Evolutionary conservation across 73 alveolate species (phyloP).

Genomic region (Stentor roeselii): DNA sequence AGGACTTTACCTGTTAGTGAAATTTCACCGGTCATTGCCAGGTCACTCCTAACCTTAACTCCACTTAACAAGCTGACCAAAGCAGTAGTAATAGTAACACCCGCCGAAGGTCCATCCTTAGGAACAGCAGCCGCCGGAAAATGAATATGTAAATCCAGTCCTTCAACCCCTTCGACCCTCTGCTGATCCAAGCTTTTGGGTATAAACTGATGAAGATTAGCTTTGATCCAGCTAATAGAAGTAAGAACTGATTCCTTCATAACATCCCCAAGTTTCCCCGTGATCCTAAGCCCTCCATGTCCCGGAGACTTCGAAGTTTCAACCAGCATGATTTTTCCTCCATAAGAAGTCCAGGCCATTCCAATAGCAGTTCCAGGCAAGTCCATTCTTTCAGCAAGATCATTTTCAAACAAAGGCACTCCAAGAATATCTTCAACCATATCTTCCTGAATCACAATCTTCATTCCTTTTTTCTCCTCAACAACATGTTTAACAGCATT

Average conservation of each 20-base stretch:
- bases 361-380: slow-evolving; percentile 87
- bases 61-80: slow-evolving; percentile 67
- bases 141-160: slow-evolving; percentile 80
- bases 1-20: slow-evolving; percentile 75
- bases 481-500: slow-evolving; percentile 64
- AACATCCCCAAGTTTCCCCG: slow-evolving; percentile 89
- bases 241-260: slow-evolving; percentile 88
- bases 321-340: slow-evolving; percentile 79
- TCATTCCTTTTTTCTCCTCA: slow-evolving; percentile 40
- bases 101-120: slow-evolving; percentile 94
- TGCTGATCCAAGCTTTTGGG: slow-evolving; percentile 23
- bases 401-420: slow-evolving; percentile 59
- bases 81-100: slow-evolving; percentile 89
- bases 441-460: slow-evolving; percentile 42
- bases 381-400: slow-evolving; percentile 47
- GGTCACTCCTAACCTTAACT: slow-evolving; percentile 64
- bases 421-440: slow-evolving; percentile 71
- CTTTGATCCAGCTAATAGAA: slow-evolving; percentile 78
- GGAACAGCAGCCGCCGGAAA: slow-evolving; percentile 96
- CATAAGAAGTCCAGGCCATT: slow-evolving; percentile 83
- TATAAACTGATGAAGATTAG: slow-evolving; percentile 57
- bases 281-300: slow-evolving; percentile 61
- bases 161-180: slow-evolving; percentile 50
- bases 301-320: slow-evolving; percentile 79
- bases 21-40: slow-evolving; percentile 93